These are phyloP conservation scores for Aspergillus aculeatus DNA, from an alignment of 2,329 filamentous ascomycete genomes.

Conservation along the genomic window DNA sequence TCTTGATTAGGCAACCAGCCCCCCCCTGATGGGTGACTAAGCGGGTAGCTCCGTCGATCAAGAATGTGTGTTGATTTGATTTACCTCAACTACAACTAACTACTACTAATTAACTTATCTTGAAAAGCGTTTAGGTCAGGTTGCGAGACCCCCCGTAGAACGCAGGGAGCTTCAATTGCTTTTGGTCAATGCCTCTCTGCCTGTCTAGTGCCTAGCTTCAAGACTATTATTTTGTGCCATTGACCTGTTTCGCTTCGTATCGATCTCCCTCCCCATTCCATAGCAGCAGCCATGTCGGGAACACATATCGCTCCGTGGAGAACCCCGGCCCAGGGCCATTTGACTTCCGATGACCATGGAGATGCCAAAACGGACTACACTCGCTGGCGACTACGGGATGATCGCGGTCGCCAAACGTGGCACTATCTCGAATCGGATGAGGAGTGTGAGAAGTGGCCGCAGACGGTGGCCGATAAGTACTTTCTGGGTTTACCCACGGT, in stretches of 20 bases:
- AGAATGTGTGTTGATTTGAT: neutral
- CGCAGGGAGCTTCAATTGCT: no score
- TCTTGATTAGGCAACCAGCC: neutral
- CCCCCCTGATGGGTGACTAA: slow-evolving; percentile 20
- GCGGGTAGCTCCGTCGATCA: neutral
- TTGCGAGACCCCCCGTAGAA: no score
- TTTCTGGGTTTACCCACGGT: slow-evolving; percentile 78
- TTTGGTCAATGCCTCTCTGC: no score
- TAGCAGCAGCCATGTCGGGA: slow-evolving; percentile 20
- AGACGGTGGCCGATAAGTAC: slow-evolving; percentile 85
- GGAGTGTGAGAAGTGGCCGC: slow-evolving; percentile 74
- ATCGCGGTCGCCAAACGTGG: slow-evolving; percentile 87
- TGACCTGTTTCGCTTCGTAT: neutral
- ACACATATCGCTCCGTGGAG: slow-evolving; percentile 37
- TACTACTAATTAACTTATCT: no score
- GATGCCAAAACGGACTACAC: slow-evolving; percentile 69
- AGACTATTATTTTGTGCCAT: neutral
- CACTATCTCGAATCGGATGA: slow-evolving; percentile 78
- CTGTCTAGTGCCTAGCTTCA: no score
- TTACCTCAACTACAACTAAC: no score
- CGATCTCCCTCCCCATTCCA: neutral
- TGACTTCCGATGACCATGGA: slow-evolving; percentile 34
- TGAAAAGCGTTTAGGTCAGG: no score
- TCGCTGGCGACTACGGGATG: slow-evolving; percentile 81
- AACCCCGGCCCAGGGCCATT: slow-evolving; percentile 35